Base-by-base conservation (phyloP, 306 rosid genomes). In the Coriaria nepalensis region DNA sequence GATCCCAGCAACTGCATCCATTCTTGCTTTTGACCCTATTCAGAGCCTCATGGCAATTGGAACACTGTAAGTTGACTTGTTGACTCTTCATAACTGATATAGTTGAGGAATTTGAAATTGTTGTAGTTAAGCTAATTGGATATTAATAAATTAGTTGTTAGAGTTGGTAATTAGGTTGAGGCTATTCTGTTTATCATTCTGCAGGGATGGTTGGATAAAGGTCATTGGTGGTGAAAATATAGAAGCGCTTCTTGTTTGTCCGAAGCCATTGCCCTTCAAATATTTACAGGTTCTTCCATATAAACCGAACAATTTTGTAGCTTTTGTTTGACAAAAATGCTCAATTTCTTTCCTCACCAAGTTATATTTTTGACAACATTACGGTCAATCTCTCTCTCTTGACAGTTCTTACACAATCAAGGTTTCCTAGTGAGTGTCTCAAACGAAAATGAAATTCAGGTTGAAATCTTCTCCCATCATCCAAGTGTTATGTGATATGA, bases 141-240 rank as follows among this genome's bases (percentile, higher is more conserved):
- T 20, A 20, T 20, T 20, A 20, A 3, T 1, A 20, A 20, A 20
- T 20, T 20, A 20, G 3, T 20, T 20, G 29, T 3, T 20, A 1
- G 29, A 20, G 29, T 20, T 20, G 1, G 29, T 20, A 20, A 20
- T 15, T 33, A 32, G 3, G 6, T 7, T 29, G 36, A 43, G 29
- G 29, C n/a, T 42, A 13, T 33, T 36, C 35, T 40, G 7, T 59
- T 53, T 50, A 48, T 71, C 61, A 55, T 52, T 52, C 52, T 71
- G 80, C 66, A 87, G 96, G 57, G 94, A 87, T 73, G 96, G 96
- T 13, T 73, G 86, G 72, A 83, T 87, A 71, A 87, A 87, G 72
- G 79, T 87, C 51, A 70, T 80, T 40, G 96, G 94, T 49, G 87
- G 85, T 39, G 77, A 78, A 66, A 71, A 65, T 56, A 71, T 87